Percentiles rank a stretch among this genome's conserved stretches.
These are phyloP conservation scores for Penicillium nucicola DNA, from an alignment of 495 filamentous ascomycete genomes.

Conservation along the genomic window DNA sequence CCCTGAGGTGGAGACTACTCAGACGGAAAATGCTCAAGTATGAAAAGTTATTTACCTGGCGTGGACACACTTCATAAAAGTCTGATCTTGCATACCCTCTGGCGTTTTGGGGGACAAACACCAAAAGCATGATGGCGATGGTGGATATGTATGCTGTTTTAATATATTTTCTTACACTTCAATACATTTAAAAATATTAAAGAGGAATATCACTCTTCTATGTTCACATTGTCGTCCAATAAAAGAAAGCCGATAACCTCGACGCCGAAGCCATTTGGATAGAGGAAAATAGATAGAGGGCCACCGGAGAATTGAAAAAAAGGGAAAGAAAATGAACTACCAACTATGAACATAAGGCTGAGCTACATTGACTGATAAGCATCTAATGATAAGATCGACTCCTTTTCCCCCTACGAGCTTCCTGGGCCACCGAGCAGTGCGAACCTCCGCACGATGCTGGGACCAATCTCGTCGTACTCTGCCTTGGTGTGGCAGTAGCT, in stretches of 20 bases:
- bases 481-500: conserved; percentile 99
- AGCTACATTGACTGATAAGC: conserved; percentile 25
- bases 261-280: conserved; percentile 9
- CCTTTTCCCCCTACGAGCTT: conserved; percentile 39
- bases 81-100: conserved; percentile 1
- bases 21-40: too few relatives aligned
- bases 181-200: not conserved
- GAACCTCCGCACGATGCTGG: conserved; percentile 93
- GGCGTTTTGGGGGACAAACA: not conserved
- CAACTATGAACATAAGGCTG: conserved; percentile 32
- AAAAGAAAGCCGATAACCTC: not conserved
- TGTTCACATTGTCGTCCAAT: not conserved
- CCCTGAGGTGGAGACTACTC: conserved; percentile 1
- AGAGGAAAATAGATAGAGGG: conserved; percentile 6
- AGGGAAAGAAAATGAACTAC: conserved; percentile 25
- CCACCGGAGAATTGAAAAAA: conserved; percentile 3
- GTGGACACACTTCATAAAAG: not conserved
- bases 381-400: conserved; percentile 13
- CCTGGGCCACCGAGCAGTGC: conserved; percentile 92
- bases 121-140: not conserved
- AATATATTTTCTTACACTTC: not conserved
- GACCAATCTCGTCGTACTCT: conserved; percentile 90
- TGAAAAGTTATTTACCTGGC: not conserved
- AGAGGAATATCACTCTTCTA: not conserved
- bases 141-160: not conserved